Evolutionary conservation across 1,284 basidiomycete genomes (phyloP).

Genomic region (Cutaneotrichosporon cutaneum): DNA sequence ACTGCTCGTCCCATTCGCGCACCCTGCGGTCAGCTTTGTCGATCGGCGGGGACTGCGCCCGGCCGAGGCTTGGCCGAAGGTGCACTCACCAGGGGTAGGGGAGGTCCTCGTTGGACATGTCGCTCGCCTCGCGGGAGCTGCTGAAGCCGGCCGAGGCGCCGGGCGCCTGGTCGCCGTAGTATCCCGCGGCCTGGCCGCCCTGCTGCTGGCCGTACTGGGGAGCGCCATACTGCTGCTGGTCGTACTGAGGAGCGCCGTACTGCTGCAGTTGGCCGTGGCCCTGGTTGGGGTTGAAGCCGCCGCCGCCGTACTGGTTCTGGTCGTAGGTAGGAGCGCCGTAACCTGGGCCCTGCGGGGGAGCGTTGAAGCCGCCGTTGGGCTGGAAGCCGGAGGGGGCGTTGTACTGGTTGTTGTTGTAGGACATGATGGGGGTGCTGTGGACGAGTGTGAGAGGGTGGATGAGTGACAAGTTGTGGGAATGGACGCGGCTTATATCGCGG

Average conservation of each 20-base stretch:
- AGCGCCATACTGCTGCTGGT: slow-evolving; percentile 1
- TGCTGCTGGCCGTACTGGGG: neutral
- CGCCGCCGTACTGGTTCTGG: neutral
- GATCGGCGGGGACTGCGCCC: neutral
- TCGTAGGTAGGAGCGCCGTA: neutral
- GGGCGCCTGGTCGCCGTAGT: slow-evolving; percentile 6
- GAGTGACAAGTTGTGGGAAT: neutral
- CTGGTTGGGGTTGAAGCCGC: slow-evolving; percentile 1
- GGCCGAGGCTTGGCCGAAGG: too few species aligned
- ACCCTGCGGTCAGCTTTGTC: slow-evolving; percentile 4
- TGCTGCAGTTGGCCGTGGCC: slow-evolving; percentile 1
- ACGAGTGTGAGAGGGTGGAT: neutral
- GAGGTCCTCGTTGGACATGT: slow-evolving; percentile 15
- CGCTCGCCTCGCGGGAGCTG: slow-evolving; percentile 2
- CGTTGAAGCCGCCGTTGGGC: slow-evolving; percentile 2
- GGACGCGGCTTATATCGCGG: neutral
- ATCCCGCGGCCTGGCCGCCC: neutral
- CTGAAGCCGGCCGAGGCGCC: neutral
- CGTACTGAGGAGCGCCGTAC: slow-evolving; percentile 2
- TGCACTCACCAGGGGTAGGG: slow-evolving; percentile 17
- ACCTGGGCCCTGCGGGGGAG: neutral
- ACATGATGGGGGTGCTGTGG: neutral
- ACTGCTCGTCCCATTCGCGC: slow-evolving; percentile 36
- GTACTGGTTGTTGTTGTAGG: slow-evolving; percentile 9
- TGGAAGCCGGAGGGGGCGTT: neutral